Conservation (phyloP, 2,329 filamentous ascomycete species). For the Penicillium sp. region DNA sequence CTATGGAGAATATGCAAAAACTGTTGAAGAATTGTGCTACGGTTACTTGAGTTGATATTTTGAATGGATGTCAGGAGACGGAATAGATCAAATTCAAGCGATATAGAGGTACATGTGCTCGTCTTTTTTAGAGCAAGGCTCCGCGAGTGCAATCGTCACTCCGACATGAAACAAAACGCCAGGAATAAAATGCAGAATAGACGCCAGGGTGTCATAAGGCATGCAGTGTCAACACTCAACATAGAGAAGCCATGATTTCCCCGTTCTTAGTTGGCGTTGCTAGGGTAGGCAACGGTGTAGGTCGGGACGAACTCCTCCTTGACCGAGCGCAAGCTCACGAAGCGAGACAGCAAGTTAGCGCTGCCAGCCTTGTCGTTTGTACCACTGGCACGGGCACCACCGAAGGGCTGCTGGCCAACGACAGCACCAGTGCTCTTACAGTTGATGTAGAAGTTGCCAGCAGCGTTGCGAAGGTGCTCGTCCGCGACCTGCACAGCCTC, state of each 20-base stretch:
- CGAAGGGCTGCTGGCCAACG: conserved; percentile 72
- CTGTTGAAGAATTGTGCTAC: conserved; percentile 45
- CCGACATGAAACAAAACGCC: conserved; percentile 17
- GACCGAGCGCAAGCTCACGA: conserved; percentile 67
- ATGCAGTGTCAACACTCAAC: conserved; percentile 10
- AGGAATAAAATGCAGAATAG: conserved; percentile 22
- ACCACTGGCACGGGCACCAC: conserved; percentile 66
- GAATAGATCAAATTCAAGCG: conserved; percentile 6
- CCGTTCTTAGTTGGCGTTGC: conserved; percentile 61
- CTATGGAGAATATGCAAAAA: conserved; percentile 52
- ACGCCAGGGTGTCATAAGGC: conserved; percentile 23
- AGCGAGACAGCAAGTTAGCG: conserved; percentile 63
- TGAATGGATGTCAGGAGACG: neutral
- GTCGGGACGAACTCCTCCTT: conserved; percentile 75
- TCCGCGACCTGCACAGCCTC: conserved; percentile 38
- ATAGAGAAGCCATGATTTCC: neutral
- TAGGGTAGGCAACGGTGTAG: conserved; percentile 66
- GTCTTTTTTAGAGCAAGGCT: conserved; percentile 3
- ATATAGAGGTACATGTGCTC: conserved; percentile 5
- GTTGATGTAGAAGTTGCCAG: conserved; percentile 49
- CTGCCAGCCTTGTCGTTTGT: conserved; percentile 76
- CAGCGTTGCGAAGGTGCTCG: conserved; percentile 39
- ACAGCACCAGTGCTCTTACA: conserved; percentile 66
- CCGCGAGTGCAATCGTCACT: neutral
- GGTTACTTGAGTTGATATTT: conserved; percentile 7